Conservation (phyloP, 805 yeast species). For the Metschnikowia corniflorae region DNA sequence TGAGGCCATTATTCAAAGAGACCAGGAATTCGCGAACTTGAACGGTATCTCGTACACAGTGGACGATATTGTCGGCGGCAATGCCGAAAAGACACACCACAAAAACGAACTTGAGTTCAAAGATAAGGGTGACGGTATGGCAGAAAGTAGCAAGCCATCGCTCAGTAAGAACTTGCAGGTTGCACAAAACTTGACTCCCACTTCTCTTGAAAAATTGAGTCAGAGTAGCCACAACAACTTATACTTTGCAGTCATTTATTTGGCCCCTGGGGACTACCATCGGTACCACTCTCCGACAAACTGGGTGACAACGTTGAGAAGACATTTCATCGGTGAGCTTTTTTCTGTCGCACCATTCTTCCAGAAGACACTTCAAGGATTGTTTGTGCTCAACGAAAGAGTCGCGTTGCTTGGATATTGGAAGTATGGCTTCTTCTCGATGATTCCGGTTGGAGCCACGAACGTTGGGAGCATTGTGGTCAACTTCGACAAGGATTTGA, state of each 20-base stretch:
- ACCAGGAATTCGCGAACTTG: conserved; percentile 71
- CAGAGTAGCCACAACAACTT: conserved; percentile 49
- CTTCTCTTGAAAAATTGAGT: conserved; percentile 29
- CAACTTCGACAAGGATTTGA: conserved; percentile 85
- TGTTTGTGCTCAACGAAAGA: conserved; percentile 90
- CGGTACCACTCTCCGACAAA: conserved; percentile 93
- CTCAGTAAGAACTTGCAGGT: conserved; percentile 35
- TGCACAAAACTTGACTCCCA: conserved; percentile 39
- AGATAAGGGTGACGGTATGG: conserved; percentile 68
- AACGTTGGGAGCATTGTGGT: conserved; percentile 94
- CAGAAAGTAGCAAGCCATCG: conserved; percentile 28
- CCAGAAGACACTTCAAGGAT: conserved; percentile 79
- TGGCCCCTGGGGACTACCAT: conserved; percentile 98
- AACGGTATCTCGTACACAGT: conserved; percentile 71
- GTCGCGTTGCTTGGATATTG: conserved; percentile 94
- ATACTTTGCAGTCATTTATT: conserved; percentile 85
- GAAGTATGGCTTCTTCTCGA: conserved; percentile 95
- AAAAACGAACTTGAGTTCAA: conserved; percentile 47
- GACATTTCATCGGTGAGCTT: conserved; percentile 94
- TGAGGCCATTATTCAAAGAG: conserved; percentile 45
- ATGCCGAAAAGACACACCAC: conserved; percentile 40
- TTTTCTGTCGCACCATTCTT: conserved; percentile 96
- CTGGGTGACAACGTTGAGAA: conserved; percentile 92
- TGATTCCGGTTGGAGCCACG: conserved; percentile 99
- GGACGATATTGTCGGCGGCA: conserved; percentile 65